Evolutionary conservation across 495 filamentous ascomycete genomes (phyloP).

Genomic region (Penicillium lividum): DNA sequence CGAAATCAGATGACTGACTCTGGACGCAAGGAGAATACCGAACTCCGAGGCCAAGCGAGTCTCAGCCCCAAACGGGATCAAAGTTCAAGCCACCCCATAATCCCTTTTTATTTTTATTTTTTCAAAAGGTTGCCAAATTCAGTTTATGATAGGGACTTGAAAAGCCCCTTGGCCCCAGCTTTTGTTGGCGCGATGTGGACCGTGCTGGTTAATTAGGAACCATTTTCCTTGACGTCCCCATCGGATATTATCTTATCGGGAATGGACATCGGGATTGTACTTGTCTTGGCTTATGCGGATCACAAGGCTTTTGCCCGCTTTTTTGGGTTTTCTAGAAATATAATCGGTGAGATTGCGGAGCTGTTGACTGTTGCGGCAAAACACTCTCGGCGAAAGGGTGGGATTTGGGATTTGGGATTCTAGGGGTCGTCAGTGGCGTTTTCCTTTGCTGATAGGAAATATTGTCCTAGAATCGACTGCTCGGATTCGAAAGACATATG

Average conservation of each 20-base stretch:
- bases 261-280: neutral
- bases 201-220: neutral
- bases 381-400: neutral
- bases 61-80: neutral
- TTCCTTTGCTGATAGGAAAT: neutral
- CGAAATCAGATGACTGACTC: conserved; percentile 9
- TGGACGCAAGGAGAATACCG: conserved; percentile 3
- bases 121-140: neutral
- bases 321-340: neutral
- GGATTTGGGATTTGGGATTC: neutral
- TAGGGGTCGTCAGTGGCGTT: conserved; percentile 2
- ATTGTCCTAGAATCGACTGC: neutral
- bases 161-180: neutral
- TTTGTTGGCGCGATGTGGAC: neutral
- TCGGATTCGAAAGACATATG: no score
- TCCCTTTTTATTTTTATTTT: no score
- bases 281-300: neutral
- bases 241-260: neutral
- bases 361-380: conserved; percentile 5
- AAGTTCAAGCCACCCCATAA: neutral
- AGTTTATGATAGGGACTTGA: neutral
- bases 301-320: neutral
- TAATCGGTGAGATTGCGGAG: conserved; percentile 1
- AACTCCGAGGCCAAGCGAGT: conserved; percentile 6
- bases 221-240: neutral